Percentiles rank a stretch among this genome's conserved stretches.
Evolutionary conservation across 495 filamentous ascomycete species (phyloP).

Genomic region (Tuber aestivum): DNA sequence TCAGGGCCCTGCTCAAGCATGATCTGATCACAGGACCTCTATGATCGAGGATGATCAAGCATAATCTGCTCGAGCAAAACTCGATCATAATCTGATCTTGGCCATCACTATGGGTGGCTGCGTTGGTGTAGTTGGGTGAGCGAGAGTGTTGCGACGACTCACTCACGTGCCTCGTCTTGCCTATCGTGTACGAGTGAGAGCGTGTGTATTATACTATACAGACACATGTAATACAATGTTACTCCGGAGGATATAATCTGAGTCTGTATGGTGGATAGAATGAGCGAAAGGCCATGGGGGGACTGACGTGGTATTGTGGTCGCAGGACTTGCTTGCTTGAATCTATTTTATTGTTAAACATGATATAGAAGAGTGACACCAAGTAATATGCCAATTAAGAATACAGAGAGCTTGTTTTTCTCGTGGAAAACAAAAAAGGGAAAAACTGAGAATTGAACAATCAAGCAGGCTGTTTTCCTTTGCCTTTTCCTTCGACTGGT

Average conservation of each 20-base stretch:
- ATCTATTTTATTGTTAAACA: neutral
- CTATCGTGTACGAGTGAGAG: neutral
- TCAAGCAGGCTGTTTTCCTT: slow-evolving; percentile 40
- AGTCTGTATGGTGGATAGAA: neutral
- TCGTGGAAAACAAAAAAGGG: neutral
- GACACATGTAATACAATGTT: neutral
- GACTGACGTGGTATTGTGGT: neutral
- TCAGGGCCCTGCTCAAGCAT: no score
- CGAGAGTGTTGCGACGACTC: no score
- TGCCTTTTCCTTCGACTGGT: slow-evolving; percentile 21
- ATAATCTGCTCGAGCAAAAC: no score
- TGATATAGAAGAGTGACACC: neutral
- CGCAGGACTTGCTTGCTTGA: neutral
- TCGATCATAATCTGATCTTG: no score
- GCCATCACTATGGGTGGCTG: no score
- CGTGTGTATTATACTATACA: neutral
- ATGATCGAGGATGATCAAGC: no score
- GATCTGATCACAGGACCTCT: no score
- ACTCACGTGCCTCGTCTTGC: no score
- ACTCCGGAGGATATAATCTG: no score
- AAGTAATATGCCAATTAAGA: neutral
- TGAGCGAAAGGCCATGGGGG: neutral
- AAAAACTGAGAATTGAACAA: neutral
- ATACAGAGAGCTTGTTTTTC: neutral
- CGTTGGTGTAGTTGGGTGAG: no score